Evolutionary conservation across 2,329 filamentous ascomycete genomes (phyloP).

Genomic region (Tolypocladium nubicola): DNA sequence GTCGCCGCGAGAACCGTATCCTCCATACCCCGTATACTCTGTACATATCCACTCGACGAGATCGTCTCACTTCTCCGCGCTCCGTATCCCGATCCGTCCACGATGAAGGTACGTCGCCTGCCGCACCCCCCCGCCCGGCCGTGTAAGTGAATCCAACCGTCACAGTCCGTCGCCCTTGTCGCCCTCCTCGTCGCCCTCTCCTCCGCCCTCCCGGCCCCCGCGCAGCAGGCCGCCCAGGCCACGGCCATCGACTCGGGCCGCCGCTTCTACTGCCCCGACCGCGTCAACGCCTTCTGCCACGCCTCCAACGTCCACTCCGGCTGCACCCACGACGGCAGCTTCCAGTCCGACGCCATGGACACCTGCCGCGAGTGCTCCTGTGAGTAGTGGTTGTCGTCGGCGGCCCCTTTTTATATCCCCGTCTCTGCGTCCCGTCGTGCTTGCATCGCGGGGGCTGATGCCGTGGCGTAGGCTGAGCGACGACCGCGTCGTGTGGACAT

Average conservation of each 20-base stretch:
- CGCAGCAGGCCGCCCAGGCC: neutral
- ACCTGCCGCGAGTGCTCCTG: slow-evolving; percentile 6
- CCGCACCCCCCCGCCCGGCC: neutral
- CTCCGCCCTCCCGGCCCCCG: slow-evolving; percentile 2
- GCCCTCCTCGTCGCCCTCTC: slow-evolving; percentile 1
- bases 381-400: neutral
- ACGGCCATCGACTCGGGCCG: slow-evolving; percentile 4
- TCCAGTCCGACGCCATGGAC: slow-evolving; percentile 7
- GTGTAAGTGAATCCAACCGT: neutral
- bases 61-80: neutral
- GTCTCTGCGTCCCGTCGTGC: neutral
- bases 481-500: neutral
- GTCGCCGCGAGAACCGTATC: neutral
- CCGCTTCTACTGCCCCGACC: slow-evolving; percentile 6
- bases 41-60: neutral
- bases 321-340: slow-evolving; percentile 7
- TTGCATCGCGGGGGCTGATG: neutral
- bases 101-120: neutral
- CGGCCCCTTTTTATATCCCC: neutral
- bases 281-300: slow-evolving; percentile 9
- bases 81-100: neutral
- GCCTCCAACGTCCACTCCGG: slow-evolving; percentile 10
- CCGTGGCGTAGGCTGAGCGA: neutral
- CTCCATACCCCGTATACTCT: neutral
- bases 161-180: slow-evolving; percentile 1